A percentile compares a stretch with the other conserved stretches of the same genome.
phyloP scores from a whole-genome alignment of 371 early-diverging fungal genomes.

The Rhizopus microsporus region DNA sequence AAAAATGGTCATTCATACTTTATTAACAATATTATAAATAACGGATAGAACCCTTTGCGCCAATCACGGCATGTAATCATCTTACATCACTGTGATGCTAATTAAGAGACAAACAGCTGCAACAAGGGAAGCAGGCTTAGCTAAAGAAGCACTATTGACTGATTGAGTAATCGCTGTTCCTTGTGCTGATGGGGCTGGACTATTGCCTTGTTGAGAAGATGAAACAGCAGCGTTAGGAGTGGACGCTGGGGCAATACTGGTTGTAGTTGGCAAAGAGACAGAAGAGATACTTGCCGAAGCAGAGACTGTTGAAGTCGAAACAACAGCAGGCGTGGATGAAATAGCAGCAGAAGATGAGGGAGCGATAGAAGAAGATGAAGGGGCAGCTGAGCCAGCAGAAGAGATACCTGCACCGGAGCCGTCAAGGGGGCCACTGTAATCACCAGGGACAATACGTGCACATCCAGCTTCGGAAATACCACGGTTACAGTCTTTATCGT shows the following conservation, averaged over 20 bases:
- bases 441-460: conserved; percentile 51
- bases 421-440: conserved; percentile 50
- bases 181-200: conserved; percentile 5
- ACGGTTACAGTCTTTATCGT: conserved; percentile 46
- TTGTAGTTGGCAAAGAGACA: background rate
- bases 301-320: conserved; percentile 4
- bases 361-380: conserved; percentile 4
- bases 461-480: conserved; percentile 58
- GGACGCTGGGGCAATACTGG: background rate
- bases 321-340: conserved; percentile 5
- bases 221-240: background rate
- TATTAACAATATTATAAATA: too few species aligned
- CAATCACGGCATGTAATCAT: background rate
- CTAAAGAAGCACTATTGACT: conserved; percentile 1
- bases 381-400: background rate
- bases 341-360: conserved; percentile 3
- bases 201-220: background rate
- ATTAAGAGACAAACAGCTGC: background rate
- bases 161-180: conserved; percentile 1
- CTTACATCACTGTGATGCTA: background rate
- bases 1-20: too few species aligned
- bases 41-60: too few species aligned
- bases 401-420: conserved; percentile 5
- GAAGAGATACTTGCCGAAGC: conserved; percentile 5
- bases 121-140: background rate